Evolutionary conservation across 192 early-diverging fungal genomes (phyloP), one percentile per base, ranked within the genome.

Genomic region (Spizellomyces punctatus): DNA sequence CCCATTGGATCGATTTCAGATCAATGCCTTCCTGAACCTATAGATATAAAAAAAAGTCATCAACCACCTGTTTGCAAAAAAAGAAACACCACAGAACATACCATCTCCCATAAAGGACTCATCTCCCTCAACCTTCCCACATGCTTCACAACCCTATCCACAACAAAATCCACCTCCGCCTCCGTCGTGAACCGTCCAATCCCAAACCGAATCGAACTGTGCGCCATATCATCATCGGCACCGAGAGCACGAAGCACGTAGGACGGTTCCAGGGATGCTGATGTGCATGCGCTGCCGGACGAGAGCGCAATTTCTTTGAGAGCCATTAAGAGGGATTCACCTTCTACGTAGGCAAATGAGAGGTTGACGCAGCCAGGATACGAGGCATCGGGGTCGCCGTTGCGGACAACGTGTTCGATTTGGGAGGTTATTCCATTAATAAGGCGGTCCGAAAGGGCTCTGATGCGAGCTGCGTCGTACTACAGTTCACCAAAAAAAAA

Each of bases 51-150:
- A n/a, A 66, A 41, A 75, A 61, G 46, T 55, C 47, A 8, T 50
- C 71, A 57, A 55, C 49, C 12, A 72, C 7, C 14, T 16, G 19
- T 46, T 36, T 19, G 27, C 12, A 47, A 2, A 46, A 7, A 8
- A 16, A 46, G 5, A 46, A 0, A 42, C 16, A 10, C 0, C 41
- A 10, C 1, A 64, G 46, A 49, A 16, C 69, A 50, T 74, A 91
- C 91, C 96, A 98, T 98, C 79, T 98, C 96, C 95, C 95, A 98
- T 55, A 98, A 84, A 16, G 96, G 96, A 66, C 90, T 92, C 94
- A 98, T 96, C 62, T 98, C 96, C 54, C 96, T 81, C 72, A 98
- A 76, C 65, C 89, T 88, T 60, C 88, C 88, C 8, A 98, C 96
- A 66, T 95, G 92, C 8, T 82, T 80, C 22, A 88, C 83, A 8